A percentile compares a stretch with the other conserved stretches of the same genome.
phyloP scores from a whole-genome alignment of 495 filamentous ascomycete genomes.

The Darksidea phi region DNA sequence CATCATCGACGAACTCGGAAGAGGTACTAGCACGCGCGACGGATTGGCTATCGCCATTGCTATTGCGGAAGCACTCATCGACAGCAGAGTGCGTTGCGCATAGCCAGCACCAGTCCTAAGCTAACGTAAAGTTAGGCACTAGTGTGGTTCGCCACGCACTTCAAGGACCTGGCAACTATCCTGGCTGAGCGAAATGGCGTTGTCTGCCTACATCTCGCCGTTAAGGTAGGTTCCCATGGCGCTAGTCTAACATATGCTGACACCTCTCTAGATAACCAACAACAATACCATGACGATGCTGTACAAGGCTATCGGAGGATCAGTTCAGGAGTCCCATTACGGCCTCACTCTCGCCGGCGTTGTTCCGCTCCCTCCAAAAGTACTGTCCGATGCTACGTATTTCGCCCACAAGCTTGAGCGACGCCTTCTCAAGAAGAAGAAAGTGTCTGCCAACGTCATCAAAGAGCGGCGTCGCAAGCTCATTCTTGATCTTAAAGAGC shows the following conservation, averaged over 20 bases:
- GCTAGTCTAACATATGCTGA: not conserved
- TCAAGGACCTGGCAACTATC: slow-evolving; percentile 75
- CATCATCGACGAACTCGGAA: slow-evolving; percentile 89
- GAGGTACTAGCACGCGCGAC: slow-evolving; percentile 86
- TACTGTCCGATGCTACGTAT: slow-evolving; percentile 65
- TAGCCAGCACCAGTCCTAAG: not conserved
- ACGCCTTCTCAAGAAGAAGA: slow-evolving; percentile 55
- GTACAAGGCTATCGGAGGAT: slow-evolving; percentile 73
- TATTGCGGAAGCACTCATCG: slow-evolving; percentile 80
- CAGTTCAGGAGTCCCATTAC: slow-evolving; percentile 71
- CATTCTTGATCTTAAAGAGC: slow-evolving; percentile 70
- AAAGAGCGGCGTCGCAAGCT: slow-evolving; percentile 66
- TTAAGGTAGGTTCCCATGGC: slow-evolving; percentile 51
- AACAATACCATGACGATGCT: slow-evolving; percentile 70
- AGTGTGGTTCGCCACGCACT: slow-evolving; percentile 94
- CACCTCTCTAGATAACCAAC: slow-evolving; percentile 35
- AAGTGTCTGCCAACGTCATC: slow-evolving; percentile 54
- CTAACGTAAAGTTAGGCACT: slow-evolving; percentile 47
- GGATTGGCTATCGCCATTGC: slow-evolving; percentile 86
- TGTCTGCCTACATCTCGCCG: slow-evolving; percentile 75
- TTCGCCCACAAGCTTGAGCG: slow-evolving; percentile 62
- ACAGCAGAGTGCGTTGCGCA: slow-evolving; percentile 50
- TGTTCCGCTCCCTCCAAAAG: slow-evolving; percentile 65
- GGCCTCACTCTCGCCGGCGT: slow-evolving; percentile 74
- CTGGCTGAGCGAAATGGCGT: slow-evolving; percentile 72